Conservation (phyloP, 2,329 filamentous ascomycete genomes). For the Stemphylium lycopersici region DNA sequence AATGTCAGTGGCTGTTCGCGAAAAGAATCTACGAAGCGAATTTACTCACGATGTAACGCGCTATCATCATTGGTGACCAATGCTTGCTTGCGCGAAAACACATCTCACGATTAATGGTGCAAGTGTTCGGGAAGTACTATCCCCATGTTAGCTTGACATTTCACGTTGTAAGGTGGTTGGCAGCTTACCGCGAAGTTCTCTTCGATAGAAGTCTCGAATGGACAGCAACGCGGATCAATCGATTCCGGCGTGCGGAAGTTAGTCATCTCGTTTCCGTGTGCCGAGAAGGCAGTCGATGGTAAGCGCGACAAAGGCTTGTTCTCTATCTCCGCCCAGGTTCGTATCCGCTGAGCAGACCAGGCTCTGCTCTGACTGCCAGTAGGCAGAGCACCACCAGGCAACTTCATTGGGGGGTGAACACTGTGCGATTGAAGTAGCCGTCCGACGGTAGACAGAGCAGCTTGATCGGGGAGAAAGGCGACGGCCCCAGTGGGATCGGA, state of each 20-base stretch:
- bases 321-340: constrained; percentile 6
- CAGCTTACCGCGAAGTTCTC: constrained; percentile 6
- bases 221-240: constrained; percentile 5
- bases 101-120: constrained; percentile 7
- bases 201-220: constrained; percentile 8
- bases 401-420: background rate
- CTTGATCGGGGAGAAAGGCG: background rate
- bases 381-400: background rate
- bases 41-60: background rate
- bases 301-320: background rate
- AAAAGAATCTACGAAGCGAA: too few species aligned
- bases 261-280: constrained; percentile 3
- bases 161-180: too few species aligned
- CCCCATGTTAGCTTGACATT: too few species aligned
- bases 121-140: constrained; percentile 2
- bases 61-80: constrained; percentile 2
- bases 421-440: background rate
- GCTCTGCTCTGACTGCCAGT: background rate
- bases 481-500: background rate
- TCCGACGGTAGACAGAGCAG: background rate
- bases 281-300: background rate
- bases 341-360: constrained; percentile 7
- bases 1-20: too few species aligned
- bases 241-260: constrained; percentile 8
- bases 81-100: background rate